Percentiles rank a stretch among this genome's conserved stretches.
These are phyloP conservation scores for Ceratocystis huliohia DNA, from an alignment of 2,329 filamentous ascomycete species.

Conservation along the genomic window DNA sequence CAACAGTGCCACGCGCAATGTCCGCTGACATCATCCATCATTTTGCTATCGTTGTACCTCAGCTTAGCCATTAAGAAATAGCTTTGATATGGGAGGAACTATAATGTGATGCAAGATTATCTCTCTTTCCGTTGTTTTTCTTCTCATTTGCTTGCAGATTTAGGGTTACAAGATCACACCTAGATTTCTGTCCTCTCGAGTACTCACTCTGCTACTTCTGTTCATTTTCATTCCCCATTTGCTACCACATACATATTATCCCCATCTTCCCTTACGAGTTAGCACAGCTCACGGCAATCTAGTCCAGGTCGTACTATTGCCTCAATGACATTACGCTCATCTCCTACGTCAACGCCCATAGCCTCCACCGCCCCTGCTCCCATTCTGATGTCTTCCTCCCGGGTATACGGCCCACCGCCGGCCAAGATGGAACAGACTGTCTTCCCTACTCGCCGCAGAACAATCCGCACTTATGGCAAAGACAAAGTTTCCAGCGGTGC, in stretches of 20 bases:
- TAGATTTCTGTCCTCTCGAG: background rate
- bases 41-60: background rate
- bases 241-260: no score
- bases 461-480: conserved; percentile 29
- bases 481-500: background rate
- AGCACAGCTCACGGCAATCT: no score
- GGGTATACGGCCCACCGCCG: conserved; percentile 28
- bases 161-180: background rate
- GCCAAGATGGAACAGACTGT: conserved; percentile 29
- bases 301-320: no score
- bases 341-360: background rate
- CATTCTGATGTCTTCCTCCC: conserved; percentile 20
- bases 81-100: background rate
- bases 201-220: background rate
- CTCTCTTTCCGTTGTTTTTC: background rate
- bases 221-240: no score
- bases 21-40: conserved; percentile 1
- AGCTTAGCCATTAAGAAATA: background rate
- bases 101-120: background rate
- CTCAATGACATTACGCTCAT: background rate
- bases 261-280: background rate
- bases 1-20: background rate
- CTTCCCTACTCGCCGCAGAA: conserved; percentile 30
- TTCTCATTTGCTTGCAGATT: background rate
- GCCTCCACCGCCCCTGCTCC: background rate